Conservation (phyloP, 768 basidiomycete genomes). For the Mycena sanguinolenta region DNA sequence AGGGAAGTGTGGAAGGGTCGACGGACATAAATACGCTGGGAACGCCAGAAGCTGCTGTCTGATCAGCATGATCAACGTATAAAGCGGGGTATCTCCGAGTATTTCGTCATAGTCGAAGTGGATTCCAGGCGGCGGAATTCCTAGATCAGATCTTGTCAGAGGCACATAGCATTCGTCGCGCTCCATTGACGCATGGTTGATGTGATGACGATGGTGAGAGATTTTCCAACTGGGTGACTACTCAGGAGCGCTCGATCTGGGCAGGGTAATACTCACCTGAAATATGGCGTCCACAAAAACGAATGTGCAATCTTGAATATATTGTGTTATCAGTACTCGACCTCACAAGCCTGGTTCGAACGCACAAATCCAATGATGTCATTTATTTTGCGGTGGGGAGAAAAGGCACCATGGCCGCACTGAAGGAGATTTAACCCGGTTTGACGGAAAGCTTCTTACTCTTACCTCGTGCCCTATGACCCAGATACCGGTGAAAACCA, state of each 20-base stretch:
- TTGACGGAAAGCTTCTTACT: not conserved
- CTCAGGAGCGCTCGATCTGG: not conserved
- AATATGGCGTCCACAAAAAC: slow-evolving; percentile 66
- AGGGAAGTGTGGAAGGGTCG: slow-evolving; percentile 1
- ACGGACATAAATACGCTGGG: slow-evolving; percentile 56
- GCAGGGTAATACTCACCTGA: slow-evolving; percentile 35
- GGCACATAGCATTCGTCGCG: slow-evolving; percentile 73
- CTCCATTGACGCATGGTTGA: slow-evolving; percentile 66
- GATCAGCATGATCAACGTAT: slow-evolving; percentile 54
- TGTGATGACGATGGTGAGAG: slow-evolving; percentile 67
- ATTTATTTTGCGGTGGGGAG: slow-evolving; percentile 60
- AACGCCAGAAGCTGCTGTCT: slow-evolving; percentile 58
- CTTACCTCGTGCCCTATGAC: slow-evolving; percentile 70
- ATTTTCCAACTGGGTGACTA: slow-evolving; percentile 58
- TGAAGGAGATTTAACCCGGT: slow-evolving; percentile 35
- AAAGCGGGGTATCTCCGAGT: slow-evolving; percentile 59
- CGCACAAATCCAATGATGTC: slow-evolving; percentile 66
- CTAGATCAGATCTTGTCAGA: slow-evolving; percentile 68
- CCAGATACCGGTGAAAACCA: slow-evolving; percentile 72
- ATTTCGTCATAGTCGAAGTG: slow-evolving; percentile 49
- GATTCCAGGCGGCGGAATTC: slow-evolving; percentile 52
- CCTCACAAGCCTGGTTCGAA: not conserved
- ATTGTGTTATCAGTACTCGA: not conserved
- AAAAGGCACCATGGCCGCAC: slow-evolving; percentile 73
- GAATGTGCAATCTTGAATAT: slow-evolving; percentile 56